Evolutionary conservation across 2,329 filamentous ascomycete genomes (phyloP).

Genomic region (Diaporthe sp.): DNA sequence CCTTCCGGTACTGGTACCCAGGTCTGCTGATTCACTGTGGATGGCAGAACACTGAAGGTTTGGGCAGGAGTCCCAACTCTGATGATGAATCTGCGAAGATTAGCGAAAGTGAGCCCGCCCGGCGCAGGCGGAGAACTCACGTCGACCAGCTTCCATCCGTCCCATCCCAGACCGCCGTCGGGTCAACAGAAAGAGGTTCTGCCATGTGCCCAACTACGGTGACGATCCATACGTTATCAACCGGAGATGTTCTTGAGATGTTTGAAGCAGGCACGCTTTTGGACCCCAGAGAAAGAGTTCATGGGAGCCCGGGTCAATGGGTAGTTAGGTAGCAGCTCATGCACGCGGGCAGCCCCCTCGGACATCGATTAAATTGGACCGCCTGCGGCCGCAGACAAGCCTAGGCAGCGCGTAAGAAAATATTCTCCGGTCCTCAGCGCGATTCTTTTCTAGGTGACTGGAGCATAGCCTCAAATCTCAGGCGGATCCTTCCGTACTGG

Average conservation of each 20-base stretch:
- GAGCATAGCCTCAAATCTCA: constrained; percentile 19
- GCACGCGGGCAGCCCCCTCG: background rate
- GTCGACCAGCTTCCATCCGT: constrained; percentile 20
- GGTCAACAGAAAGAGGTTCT: constrained; percentile 20
- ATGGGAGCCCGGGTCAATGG: background rate
- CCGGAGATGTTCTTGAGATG: background rate
- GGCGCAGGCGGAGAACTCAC: background rate
- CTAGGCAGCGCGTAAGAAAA: constrained; percentile 23
- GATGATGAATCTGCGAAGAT: constrained; percentile 6
- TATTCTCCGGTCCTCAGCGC: constrained; percentile 25
- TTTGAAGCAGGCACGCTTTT: background rate
- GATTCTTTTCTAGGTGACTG: constrained; percentile 20
- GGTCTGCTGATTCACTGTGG: constrained; percentile 19
- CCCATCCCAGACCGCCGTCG: constrained; percentile 12
- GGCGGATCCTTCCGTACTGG: background rate
- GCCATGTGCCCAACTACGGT: background rate
- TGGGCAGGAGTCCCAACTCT: constrained; percentile 18
- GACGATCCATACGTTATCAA: background rate
- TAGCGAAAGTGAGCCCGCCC: background rate
- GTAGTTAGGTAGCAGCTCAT: background rate
- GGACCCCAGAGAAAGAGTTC: background rate
- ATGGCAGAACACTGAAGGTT: constrained; percentile 18
- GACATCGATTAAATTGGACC: constrained; percentile 19
- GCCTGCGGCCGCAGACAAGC: constrained; percentile 2
- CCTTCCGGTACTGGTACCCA: constrained; percentile 6